Percentiles rank a stretch among this genome's conserved stretches.
Evolutionary conservation across 257 asterid genomes (phyloP).

Genomic region (Linaria vulgaris): DNA sequence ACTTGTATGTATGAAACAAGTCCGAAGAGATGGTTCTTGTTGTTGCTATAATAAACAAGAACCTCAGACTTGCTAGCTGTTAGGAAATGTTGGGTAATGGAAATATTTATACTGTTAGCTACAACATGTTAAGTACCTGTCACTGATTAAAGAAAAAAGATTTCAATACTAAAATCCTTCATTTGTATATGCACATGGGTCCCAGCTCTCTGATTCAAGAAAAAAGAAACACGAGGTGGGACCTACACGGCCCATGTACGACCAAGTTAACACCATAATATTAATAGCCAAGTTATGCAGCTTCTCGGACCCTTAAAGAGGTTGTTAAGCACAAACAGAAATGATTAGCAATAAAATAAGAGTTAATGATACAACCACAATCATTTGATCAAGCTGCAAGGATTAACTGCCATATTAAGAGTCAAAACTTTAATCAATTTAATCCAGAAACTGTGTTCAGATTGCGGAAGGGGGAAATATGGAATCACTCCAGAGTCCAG

Average conservation of each 20-base stretch:
- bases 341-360: conserved; percentile 13
- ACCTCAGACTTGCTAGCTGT: conserved; percentile 25
- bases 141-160: conserved; percentile 10
- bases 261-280: conserved; percentile 33
- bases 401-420: conserved; percentile 27
- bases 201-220: conserved; percentile 16
- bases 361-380: conserved; percentile 13
- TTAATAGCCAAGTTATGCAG: conserved; percentile 32
- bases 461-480: conserved; percentile 8
- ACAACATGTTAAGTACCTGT: conserved; percentile 1
- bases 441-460: conserved; percentile 24
- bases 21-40: background rate
- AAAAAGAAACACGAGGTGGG: conserved; percentile 8
- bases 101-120: conserved; percentile 41
- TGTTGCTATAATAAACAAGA: conserved; percentile 7
- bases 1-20: background rate
- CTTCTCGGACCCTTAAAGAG: conserved; percentile 32
- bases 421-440: conserved; percentile 19
- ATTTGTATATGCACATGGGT: conserved; percentile 13
- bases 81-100: conserved; percentile 1
- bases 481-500: conserved; percentile 37
- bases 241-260: conserved; percentile 30
- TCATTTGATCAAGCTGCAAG: conserved; percentile 18
- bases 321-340: conserved; percentile 17
- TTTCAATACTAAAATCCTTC: conserved; percentile 10